phyloP scores from a whole-genome alignment of 768 basidiomycete genomes.

The Suillus spraguei region DNA sequence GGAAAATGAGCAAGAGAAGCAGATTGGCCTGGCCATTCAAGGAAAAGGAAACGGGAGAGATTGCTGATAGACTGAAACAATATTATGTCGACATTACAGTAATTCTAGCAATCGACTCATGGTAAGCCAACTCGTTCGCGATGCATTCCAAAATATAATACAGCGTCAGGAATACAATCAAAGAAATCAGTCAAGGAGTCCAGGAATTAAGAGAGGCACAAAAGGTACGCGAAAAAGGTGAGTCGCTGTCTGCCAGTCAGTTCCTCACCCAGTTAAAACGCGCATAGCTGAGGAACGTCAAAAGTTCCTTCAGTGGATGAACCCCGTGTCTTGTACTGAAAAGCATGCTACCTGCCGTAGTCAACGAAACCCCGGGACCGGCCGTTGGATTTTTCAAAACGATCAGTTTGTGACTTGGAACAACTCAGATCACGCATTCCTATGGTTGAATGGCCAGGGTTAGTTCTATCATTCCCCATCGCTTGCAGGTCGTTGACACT shows the following conservation, averaged over 20 bases:
- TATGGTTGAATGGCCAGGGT: slow-evolving; percentile 1
- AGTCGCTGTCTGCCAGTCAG: neutral
- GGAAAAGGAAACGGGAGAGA: neutral
- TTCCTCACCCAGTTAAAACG: neutral
- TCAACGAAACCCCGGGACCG: neutral
- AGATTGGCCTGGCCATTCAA: slow-evolving; percentile 11
- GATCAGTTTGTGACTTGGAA: neutral
- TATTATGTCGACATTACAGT: neutral
- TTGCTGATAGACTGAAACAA: neutral
- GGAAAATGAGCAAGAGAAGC: neutral
- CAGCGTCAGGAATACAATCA: neutral
- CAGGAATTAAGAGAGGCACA: neutral
- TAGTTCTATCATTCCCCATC: neutral
- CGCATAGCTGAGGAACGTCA: neutral
- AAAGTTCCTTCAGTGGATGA: neutral
- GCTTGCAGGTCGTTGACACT: neutral
- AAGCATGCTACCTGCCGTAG: neutral
- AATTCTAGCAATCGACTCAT: neutral
- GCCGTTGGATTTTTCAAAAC: neutral
- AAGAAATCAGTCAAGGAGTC: neutral
- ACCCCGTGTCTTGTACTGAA: neutral
- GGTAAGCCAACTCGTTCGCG: neutral
- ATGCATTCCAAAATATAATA: neutral
- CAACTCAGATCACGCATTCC: neutral
- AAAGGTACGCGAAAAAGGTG: neutral